These are phyloP conservation scores for Neurospora sp. DNA, from an alignment of 495 filamentous ascomycete species.

Conservation along the genomic window DNA sequence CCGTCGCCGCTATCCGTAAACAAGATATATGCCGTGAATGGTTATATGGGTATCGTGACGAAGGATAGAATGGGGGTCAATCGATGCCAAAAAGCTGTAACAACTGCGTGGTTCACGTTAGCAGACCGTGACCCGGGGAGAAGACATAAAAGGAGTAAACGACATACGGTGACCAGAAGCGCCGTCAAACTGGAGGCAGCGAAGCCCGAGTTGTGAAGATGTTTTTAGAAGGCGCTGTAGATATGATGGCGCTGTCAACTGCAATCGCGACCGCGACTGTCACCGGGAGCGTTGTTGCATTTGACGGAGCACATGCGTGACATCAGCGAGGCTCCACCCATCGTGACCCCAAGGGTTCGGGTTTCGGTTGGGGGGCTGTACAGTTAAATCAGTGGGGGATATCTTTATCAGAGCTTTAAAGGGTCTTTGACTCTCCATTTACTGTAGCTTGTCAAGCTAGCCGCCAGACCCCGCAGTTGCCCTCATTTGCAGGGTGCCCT, in stretches of 20 bases:
- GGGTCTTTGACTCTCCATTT: not conserved
- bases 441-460: not conserved
- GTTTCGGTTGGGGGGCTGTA: not conserved
- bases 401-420: no score
- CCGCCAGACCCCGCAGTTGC: not conserved
- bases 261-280: not conserved
- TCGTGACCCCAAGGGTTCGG: not conserved
- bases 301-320: not conserved
- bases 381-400: not conserved
- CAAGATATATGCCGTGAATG: no score
- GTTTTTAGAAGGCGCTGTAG: not conserved
- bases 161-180: not conserved
- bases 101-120: not conserved
- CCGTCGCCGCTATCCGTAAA: no score
- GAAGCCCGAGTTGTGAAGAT: not conserved
- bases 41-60: not conserved
- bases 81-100: not conserved
- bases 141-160: not conserved
- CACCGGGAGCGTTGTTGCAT: not conserved
- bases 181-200: not conserved
- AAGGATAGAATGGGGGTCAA: not conserved
- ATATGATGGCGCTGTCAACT: not conserved
- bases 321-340: not conserved
- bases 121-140: not conserved
- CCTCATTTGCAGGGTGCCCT: not conserved